phyloP scores from a whole-genome alignment of 1,139 yeast genomes.

The Candida sojae region DNA sequence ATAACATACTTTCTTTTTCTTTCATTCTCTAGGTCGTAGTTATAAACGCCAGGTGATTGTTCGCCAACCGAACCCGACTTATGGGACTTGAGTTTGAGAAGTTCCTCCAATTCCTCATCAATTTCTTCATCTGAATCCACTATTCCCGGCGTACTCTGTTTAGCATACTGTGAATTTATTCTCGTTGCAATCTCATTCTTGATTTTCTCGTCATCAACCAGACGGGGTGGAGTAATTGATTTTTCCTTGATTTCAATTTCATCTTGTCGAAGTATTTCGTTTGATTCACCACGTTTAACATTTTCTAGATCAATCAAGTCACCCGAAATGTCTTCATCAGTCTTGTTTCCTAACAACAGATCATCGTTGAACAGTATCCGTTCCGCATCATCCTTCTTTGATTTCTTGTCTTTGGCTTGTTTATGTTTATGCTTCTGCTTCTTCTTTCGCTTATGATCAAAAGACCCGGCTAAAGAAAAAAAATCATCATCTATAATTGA shows the following conservation, averaged over 20 bases:
- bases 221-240: constrained; percentile 14
- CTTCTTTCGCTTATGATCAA: constrained; percentile 21
- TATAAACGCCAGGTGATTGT: constrained; percentile 13
- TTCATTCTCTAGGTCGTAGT: constrained; percentile 30
- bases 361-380: background rate
- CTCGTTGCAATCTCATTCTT: constrained; percentile 10
- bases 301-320: background rate
- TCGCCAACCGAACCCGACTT: constrained; percentile 1
- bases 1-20: constrained; percentile 32
- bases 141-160: constrained; percentile 1
- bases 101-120: constrained; percentile 8
- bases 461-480: constrained; percentile 24
- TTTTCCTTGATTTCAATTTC: background rate
- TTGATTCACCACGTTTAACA: background rate
- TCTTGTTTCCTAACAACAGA: background rate
- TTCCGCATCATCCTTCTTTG: background rate
- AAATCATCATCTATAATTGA: constrained; percentile 28
- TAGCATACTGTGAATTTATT: constrained; percentile 6
- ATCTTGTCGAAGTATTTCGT: background rate
- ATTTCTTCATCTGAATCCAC: constrained; percentile 12
- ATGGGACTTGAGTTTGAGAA: constrained; percentile 1
- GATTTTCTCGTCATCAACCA: constrained; percentile 14
- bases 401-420: background rate
- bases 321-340: background rate
- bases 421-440: constrained; percentile 17